Conservation (phyloP, 2,329 filamentous ascomycete species). For the Aureobasidium vineae region DNA sequence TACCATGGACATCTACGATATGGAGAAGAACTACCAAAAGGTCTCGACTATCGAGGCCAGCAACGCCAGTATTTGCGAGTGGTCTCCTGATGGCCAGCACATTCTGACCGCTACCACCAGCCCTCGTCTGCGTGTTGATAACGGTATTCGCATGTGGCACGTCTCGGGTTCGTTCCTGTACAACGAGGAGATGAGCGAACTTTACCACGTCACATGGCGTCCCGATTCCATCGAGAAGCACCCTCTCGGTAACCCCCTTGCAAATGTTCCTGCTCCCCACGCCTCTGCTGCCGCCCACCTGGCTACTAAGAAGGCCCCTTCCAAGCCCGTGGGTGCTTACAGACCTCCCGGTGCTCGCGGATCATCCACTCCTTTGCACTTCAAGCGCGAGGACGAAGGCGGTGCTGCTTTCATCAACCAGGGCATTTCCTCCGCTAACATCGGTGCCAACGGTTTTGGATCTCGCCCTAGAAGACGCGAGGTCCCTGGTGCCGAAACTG, state of each 20-base stretch:
- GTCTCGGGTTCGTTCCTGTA: constrained; percentile 87
- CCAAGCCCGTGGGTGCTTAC: constrained; percentile 96
- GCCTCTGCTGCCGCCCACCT: constrained; percentile 78
- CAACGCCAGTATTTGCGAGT: constrained; percentile 94
- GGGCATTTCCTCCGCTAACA: constrained; percentile 65
- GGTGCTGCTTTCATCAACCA: constrained; percentile 85
- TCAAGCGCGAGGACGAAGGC: constrained; percentile 96
- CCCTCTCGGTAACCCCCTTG: constrained; percentile 67
- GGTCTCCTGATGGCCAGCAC: constrained; percentile 93
- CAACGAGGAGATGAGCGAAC: constrained; percentile 88
- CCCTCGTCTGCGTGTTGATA: constrained; percentile 91
- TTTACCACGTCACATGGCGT: constrained; percentile 86
- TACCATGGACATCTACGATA: constrained; percentile 96
- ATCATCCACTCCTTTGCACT: constrained; percentile 82
- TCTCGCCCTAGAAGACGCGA: constrained; percentile 64
- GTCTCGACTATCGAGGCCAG: constrained; percentile 91
- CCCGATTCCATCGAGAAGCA: constrained; percentile 65
- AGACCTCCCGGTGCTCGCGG: constrained; percentile 91
- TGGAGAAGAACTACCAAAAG: constrained; percentile 91
- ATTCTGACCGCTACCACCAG: constrained; percentile 98
- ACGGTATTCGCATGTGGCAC: constrained; percentile 94
- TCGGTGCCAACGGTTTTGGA: constrained; percentile 73
- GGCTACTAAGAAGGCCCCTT: constrained; percentile 85
- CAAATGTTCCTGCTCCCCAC: constrained; percentile 73
- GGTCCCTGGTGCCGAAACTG: constrained; percentile 81